Evolutionary conservation across 179 eudicot species (phyloP).

Genomic region (Beta macrorhiza): DNA sequence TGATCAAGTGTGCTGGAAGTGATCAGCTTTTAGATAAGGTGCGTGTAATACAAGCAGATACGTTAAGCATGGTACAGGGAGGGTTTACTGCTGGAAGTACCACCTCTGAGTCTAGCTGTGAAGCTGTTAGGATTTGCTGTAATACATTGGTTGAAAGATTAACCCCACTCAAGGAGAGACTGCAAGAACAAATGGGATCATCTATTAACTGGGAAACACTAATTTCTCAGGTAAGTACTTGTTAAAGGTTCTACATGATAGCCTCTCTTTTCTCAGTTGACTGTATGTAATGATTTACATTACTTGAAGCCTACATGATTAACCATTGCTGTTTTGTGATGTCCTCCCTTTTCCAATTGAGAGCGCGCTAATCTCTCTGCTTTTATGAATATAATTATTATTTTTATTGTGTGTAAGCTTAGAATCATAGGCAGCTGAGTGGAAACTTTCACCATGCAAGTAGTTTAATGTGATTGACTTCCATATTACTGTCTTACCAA

Average conservation of each 20-base stretch:
- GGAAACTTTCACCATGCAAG: no score
- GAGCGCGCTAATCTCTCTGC: neutral
- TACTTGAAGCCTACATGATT: neutral
- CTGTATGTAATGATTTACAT: neutral
- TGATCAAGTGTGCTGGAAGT: constrained; percentile 49
- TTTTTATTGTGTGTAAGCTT: no score
- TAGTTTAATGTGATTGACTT: neutral
- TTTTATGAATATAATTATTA: neutral
- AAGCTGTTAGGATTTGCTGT: constrained; percentile 81
- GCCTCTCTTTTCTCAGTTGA: neutral
- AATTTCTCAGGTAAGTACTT: constrained; percentile 50
- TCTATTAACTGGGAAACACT: constrained; percentile 61
- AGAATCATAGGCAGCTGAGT: no score
- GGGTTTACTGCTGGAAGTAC: constrained; percentile 90
- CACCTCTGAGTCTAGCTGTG: constrained; percentile 88
- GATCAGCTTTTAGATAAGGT: constrained; percentile 66
- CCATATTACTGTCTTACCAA: neutral
- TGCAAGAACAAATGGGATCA: constrained; percentile 49
- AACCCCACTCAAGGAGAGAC: constrained; percentile 44
- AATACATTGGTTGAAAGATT: constrained; percentile 66
- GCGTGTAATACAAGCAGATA: constrained; percentile 77
- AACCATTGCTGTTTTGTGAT: neutral
- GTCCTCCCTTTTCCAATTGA: neutral
- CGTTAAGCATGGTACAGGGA: constrained; percentile 83
- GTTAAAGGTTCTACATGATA: neutral